These are phyloP conservation scores for Antrodiella citrinella DNA, from an alignment of 768 basidiomycete genomes.

Conservation along the genomic window DNA sequence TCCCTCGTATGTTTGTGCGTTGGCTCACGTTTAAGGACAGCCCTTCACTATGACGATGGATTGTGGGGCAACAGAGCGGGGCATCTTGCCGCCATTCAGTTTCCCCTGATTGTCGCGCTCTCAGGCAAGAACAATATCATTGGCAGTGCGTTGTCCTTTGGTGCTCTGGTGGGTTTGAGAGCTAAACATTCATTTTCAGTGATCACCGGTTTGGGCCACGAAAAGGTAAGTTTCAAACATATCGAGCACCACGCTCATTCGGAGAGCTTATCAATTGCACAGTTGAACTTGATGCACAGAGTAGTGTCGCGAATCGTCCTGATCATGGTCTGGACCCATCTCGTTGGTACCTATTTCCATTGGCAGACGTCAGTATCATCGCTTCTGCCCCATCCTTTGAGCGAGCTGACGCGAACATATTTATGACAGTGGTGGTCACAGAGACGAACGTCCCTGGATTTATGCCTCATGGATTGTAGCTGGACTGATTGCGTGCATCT, in stretches of 20 bases:
- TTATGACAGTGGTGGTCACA: neutral
- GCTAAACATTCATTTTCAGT: too few species aligned
- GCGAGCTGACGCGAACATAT: too few species aligned
- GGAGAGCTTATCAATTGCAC: too few species aligned
- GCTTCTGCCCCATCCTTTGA: too few species aligned
- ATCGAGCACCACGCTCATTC: too few species aligned
- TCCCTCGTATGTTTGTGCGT: too few species aligned
- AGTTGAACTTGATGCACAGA: constrained; percentile 39
- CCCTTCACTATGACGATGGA: constrained; percentile 2
- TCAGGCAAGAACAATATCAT: constrained; percentile 48
- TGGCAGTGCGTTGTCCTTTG: constrained; percentile 29
- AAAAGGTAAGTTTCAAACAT: too few species aligned
- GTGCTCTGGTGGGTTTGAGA: too few species aligned
- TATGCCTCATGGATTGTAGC: neutral
- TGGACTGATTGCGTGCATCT: constrained; percentile 17
- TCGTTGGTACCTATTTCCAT: constrained; percentile 18
- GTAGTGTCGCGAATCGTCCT: constrained; percentile 35
- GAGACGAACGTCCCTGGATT: neutral
- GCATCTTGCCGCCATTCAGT: constrained; percentile 35
- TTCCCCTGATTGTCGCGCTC: constrained; percentile 42
- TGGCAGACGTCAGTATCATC: neutral
- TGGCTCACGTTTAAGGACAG: too few species aligned
- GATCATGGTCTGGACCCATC: constrained; percentile 38
- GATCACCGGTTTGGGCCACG: constrained; percentile 46
- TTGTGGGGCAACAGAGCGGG: constrained; percentile 25